Percentiles rank a stretch among this genome's conserved stretches.
phyloP scores from a whole-genome alignment of 345 rosid genomes.

The Citrus maxima region DNA sequence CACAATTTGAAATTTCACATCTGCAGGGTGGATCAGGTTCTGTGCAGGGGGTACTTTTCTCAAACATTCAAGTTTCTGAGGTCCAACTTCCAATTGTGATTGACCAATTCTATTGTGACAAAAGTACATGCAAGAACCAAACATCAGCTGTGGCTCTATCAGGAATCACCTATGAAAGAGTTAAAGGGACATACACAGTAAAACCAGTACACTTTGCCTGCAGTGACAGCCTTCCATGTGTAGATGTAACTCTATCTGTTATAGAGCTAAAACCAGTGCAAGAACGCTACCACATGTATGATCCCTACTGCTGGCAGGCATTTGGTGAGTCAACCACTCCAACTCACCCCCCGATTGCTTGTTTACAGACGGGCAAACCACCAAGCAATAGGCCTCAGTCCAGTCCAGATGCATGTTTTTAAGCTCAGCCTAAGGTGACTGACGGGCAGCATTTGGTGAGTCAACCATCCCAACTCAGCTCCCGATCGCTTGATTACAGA shows the following conservation, averaged over 20 bases:
- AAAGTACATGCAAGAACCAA: constrained; percentile 65
- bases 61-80: constrained; percentile 86
- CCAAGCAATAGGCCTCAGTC: constrained; percentile 61
- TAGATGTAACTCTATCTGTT: constrained; percentile 65
- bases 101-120: constrained; percentile 91
- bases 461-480: constrained; percentile 72
- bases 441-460: constrained; percentile 73
- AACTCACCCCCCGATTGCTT: constrained; percentile 77
- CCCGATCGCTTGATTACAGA: constrained; percentile 74
- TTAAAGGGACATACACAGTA: constrained; percentile 86
- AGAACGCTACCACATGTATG: constrained; percentile 64
- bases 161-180: constrained; percentile 80
- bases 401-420: constrained; percentile 53
- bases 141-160: constrained; percentile 79
- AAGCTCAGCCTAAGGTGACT: constrained; percentile 25
- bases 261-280: constrained; percentile 73
- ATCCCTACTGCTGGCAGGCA: constrained; percentile 95
- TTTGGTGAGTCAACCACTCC: constrained; percentile 78
- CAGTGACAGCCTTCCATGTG: constrained; percentile 80
- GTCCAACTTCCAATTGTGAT: constrained; percentile 90
- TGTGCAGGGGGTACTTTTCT: constrained; percentile 81
- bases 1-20: constrained; percentile 18
- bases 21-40: constrained; percentile 96
- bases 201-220: constrained; percentile 92
- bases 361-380: constrained; percentile 87